These are phyloP conservation scores for Candida mesenterica DNA, from an alignment of 1,139 yeast genomes.

Conservation along the genomic window DNA sequence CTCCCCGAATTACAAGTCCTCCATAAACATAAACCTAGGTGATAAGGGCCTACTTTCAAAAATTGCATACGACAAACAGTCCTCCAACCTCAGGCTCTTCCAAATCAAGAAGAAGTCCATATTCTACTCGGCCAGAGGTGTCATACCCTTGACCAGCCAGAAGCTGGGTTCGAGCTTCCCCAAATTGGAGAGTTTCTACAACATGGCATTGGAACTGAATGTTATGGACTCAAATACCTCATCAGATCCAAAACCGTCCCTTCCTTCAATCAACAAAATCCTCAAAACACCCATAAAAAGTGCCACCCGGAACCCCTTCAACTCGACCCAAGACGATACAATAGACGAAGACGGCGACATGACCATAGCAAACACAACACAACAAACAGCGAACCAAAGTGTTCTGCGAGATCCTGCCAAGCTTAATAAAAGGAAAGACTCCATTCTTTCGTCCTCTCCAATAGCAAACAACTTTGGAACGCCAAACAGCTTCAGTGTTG, in stretches of 20 bases:
- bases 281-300: slow-evolving; percentile 46
- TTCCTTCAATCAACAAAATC: slow-evolving; percentile 46
- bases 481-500: slow-evolving; percentile 50
- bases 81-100: slow-evolving; percentile 28
- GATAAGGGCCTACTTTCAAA: slow-evolving; percentile 1
- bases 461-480: slow-evolving; percentile 40
- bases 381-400: slow-evolving; percentile 12
- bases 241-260: slow-evolving; percentile 3
- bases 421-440: slow-evolving; percentile 7
- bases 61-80: slow-evolving; percentile 3
- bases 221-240: slow-evolving; percentile 1
- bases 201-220: slow-evolving; percentile 8
- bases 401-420: background rate
- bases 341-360: slow-evolving; percentile 35
- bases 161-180: slow-evolving; percentile 5
- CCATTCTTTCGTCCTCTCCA: slow-evolving; percentile 29
- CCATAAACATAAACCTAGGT: slow-evolving; percentile 24
- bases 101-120: slow-evolving; percentile 33
- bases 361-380: slow-evolving; percentile 19
- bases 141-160: slow-evolving; percentile 13
- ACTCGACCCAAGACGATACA: slow-evolving; percentile 31
- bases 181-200: slow-evolving; percentile 9
- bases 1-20: background rate
- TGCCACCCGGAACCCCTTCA: slow-evolving; percentile 21
- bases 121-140: slow-evolving; percentile 20